phyloP scores from a whole-genome alignment of 139 green algal genomes.

The Chlamydomonas asymmetrica region DNA sequence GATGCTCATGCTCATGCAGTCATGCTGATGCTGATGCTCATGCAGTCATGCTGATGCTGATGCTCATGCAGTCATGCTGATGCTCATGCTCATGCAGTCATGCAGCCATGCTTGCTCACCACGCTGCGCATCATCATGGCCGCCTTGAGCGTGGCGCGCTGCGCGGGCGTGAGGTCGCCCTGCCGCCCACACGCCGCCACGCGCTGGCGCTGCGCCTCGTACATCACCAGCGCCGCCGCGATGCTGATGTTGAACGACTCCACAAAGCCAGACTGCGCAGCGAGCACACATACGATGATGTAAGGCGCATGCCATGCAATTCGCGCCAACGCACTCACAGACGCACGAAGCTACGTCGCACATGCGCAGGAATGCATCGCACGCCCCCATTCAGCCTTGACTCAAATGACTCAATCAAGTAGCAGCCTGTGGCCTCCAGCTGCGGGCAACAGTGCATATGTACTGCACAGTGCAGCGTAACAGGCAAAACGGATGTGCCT shows the following conservation, averaged over 20 bases:
- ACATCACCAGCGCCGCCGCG: conserved; percentile 66
- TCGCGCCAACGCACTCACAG: too few relatives aligned
- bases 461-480: too few relatives aligned
- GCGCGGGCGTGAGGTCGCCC: conserved; percentile 38
- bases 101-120: conserved; percentile 26
- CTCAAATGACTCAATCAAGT: too few relatives aligned
- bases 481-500: too few relatives aligned
- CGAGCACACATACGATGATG: too few relatives aligned
- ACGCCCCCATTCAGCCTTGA: too few relatives aligned
- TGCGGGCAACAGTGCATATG: too few relatives aligned
- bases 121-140: conserved; percentile 44
- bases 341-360: too few relatives aligned
- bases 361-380: too few relatives aligned
- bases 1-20: neutral
- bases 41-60: neutral
- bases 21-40: neutral
- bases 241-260: conserved; percentile 83
- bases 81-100: neutral
- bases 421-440: too few relatives aligned
- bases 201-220: conserved; percentile 52
- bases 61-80: neutral
- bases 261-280: conserved; percentile 71
- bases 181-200: conserved; percentile 33
- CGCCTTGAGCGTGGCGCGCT: conserved; percentile 47
- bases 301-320: too few relatives aligned